Percentiles rank a stretch among this genome's conserved stretches.
Evolutionary conservation across 345 rosid species (phyloP).

Genomic region (Combretum micranthum): DNA sequence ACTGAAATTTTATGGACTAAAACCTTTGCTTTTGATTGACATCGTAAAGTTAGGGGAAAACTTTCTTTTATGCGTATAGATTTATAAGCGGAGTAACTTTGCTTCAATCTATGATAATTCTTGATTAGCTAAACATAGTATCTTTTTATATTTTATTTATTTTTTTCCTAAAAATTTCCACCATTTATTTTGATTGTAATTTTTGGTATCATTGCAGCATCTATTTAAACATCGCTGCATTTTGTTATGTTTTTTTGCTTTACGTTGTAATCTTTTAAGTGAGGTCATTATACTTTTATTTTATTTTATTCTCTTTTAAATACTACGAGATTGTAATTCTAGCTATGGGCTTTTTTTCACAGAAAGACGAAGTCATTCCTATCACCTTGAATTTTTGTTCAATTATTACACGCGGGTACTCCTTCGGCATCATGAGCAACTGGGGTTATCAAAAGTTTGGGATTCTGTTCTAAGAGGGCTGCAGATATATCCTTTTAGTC

Average conservation of each 20-base stretch:
- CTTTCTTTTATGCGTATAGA: no score
- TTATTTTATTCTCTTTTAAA: no score
- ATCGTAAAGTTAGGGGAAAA: no score
- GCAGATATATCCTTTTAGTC: conserved; percentile 67
- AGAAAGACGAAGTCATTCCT: conserved; percentile 73
- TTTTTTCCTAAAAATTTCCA: no score
- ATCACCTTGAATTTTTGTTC: conserved; percentile 60
- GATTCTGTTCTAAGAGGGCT: conserved; percentile 62
- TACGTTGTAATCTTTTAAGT: neutral
- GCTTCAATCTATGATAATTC: no score
- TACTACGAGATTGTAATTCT: no score
- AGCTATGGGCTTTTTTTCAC: conserved; percentile 11
- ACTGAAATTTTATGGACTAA: no score
- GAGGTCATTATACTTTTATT: neutral
- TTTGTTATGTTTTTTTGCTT: neutral
- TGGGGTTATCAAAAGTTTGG: conserved; percentile 58
- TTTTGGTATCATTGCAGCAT: neutral
- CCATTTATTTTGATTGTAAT: neutral
- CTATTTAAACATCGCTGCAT: neutral
- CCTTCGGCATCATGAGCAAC: conserved; percentile 54
- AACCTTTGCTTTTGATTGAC: no score
- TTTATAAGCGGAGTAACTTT: no score
- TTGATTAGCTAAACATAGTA: no score
- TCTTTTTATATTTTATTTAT: no score
- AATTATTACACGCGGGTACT: conserved; percentile 59